A percentile compares a stretch with the other conserved stretches of the same genome.
These are phyloP conservation scores for Sedum album DNA, from an alignment of 164 flowering plant species.

Conservation along the genomic window DNA sequence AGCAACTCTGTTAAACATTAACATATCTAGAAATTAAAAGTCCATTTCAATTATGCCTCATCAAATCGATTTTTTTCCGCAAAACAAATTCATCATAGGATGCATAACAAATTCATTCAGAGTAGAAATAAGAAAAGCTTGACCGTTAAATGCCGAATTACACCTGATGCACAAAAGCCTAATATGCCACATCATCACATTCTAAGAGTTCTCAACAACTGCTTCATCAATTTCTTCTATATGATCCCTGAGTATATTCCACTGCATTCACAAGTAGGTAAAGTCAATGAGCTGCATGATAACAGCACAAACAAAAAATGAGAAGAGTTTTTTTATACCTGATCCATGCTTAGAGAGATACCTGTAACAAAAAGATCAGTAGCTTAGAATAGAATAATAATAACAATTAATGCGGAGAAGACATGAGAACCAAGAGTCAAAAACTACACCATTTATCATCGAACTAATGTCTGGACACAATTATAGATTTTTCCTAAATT, in stretches of 20 bases:
- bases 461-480: background rate
- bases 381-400: background rate
- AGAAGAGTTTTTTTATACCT: background rate
- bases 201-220: background rate
- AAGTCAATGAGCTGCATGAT: background rate
- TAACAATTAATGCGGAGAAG: background rate
- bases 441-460: background rate
- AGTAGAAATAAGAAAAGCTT: background rate
- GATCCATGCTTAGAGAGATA: conserved; percentile 3
- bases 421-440: background rate
- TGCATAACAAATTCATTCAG: background rate
- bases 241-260: conserved; percentile 6
- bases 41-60: background rate
- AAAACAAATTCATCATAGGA: background rate
- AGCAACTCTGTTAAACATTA: no score
- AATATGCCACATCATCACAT: background rate
- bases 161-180: background rate
- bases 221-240: conserved; percentile 6
- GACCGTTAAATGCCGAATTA: background rate
- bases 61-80: background rate
- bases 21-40: no score
- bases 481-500: background rate
- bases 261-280: background rate
- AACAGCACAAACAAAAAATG: background rate
- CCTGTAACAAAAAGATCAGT: background rate